Percentiles rank a stretch among this genome's conserved stretches.
Conservation (phyloP, 192 early-diverging fungal genomes). For the Phycomyces nitens region DNA sequence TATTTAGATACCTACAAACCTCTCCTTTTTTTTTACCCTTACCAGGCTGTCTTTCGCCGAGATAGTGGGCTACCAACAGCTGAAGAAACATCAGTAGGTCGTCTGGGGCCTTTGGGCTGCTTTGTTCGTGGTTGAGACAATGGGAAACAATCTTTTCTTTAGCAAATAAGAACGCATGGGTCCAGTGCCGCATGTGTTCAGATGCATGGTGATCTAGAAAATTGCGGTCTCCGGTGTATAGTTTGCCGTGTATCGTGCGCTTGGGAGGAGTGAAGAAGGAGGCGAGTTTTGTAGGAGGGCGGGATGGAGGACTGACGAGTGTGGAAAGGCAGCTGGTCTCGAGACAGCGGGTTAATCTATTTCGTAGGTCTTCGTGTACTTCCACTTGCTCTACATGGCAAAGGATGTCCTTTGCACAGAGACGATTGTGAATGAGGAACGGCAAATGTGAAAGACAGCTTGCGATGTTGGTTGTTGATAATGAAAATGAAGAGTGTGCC, state of each 20-base stretch:
- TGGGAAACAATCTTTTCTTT: constrained; percentile 24
- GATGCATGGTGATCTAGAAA: not conserved
- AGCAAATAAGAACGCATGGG: constrained; percentile 17
- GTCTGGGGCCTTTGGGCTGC: constrained; percentile 3
- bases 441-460: constrained; percentile 11
- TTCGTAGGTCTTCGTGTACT: constrained; percentile 26
- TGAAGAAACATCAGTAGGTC: constrained; percentile 20
- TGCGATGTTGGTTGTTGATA: not conserved
- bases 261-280: constrained; percentile 12
- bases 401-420: not conserved
- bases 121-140: constrained; percentile 7
- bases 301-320: not conserved
- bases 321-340: constrained; percentile 8
- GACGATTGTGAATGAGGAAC: constrained; percentile 4
- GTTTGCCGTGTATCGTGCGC: not conserved
- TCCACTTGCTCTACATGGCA: constrained; percentile 22
- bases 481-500: not conserved
- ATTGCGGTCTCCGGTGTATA: not conserved
- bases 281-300: constrained; percentile 7
- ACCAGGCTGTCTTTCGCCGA: constrained; percentile 10
- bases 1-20: no score
- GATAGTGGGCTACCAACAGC: constrained; percentile 15
- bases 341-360: constrained; percentile 11
- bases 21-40: constrained; percentile 5
- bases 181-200: constrained; percentile 12